Percentiles rank a stretch among this genome's conserved stretches.
These are phyloP conservation scores for Hypoxylon sp. DNA, from an alignment of 2,329 filamentous ascomycete genomes.

Conservation along the genomic window DNA sequence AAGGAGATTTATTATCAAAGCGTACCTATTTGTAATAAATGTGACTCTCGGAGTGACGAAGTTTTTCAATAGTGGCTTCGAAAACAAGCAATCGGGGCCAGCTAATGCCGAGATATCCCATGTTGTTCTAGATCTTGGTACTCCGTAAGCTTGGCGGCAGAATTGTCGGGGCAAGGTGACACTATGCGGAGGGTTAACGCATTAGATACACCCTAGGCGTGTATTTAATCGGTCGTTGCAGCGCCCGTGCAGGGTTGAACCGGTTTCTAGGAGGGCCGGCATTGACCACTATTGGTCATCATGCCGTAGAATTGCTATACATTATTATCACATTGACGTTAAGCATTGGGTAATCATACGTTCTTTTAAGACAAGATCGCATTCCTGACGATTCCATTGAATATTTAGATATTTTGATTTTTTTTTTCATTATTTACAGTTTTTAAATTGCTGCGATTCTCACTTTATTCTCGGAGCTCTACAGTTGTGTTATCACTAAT, in stretches of 20 bases:
- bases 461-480: background rate
- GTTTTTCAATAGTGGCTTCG: background rate
- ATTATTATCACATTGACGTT: slow-evolving; percentile 37
- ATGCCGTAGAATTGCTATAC: slow-evolving; percentile 13
- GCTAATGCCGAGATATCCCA: slow-evolving; percentile 17
- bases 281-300: slow-evolving; percentile 30
- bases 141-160: background rate
- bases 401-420: slow-evolving; percentile 19
- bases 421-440: background rate
- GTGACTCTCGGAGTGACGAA: background rate
- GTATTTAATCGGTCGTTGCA: slow-evolving; percentile 32
- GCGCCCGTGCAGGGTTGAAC: slow-evolving; percentile 18
- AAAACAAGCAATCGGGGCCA: slow-evolving; percentile 17
- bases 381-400: slow-evolving; percentile 1
- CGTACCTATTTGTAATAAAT: slow-evolving; percentile 1
- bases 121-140: background rate
- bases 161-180: no score
- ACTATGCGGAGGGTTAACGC: background rate
- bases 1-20: slow-evolving; percentile 9
- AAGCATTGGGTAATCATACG: slow-evolving; percentile 2
- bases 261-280: slow-evolving; percentile 26
- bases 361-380: background rate
- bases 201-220: slow-evolving; percentile 15
- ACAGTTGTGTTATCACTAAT: background rate
- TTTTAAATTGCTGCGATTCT: background rate